Conservation (phyloP, 2,329 filamentous ascomycete species). For the Scedosporium minutisporum region DNA sequence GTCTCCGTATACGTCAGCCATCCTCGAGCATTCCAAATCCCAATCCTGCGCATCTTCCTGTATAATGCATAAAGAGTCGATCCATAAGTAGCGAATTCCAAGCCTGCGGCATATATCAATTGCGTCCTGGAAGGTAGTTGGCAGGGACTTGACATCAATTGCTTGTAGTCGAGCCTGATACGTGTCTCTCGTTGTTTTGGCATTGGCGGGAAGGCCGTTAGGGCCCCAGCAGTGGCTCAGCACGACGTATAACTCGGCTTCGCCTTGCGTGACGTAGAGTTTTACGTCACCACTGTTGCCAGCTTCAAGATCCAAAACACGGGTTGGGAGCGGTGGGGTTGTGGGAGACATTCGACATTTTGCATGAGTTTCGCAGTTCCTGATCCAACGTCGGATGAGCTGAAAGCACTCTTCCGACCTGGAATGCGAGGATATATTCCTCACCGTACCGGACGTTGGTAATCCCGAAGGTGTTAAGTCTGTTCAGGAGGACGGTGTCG, state of each 20-base stretch:
- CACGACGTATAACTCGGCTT: background rate
- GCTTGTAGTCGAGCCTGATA: background rate
- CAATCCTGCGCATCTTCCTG: background rate
- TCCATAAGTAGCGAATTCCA: background rate
- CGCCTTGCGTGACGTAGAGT: background rate
- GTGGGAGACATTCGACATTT: background rate
- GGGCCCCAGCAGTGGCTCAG: background rate
- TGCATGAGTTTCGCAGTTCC: background rate
- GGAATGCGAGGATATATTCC: background rate
- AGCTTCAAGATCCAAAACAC: background rate
- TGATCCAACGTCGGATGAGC: background rate
- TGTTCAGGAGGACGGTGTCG: background rate
- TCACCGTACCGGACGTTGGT: background rate
- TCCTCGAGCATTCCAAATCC: background rate
- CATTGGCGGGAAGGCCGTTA: background rate
- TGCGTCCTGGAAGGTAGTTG: background rate
- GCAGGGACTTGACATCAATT: background rate
- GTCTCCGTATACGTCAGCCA: background rate
- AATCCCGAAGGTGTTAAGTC: background rate
- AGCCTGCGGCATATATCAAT: background rate
- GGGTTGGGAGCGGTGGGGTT: background rate
- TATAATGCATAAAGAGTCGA: background rate
- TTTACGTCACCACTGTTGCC: background rate
- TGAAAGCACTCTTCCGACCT: background rate
- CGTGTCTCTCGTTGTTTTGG: background rate